Percentiles rank a stretch among this genome's conserved stretches.
Conservation (phyloP, 805 yeast genomes). For the Hanseniaspora singularis region DNA sequence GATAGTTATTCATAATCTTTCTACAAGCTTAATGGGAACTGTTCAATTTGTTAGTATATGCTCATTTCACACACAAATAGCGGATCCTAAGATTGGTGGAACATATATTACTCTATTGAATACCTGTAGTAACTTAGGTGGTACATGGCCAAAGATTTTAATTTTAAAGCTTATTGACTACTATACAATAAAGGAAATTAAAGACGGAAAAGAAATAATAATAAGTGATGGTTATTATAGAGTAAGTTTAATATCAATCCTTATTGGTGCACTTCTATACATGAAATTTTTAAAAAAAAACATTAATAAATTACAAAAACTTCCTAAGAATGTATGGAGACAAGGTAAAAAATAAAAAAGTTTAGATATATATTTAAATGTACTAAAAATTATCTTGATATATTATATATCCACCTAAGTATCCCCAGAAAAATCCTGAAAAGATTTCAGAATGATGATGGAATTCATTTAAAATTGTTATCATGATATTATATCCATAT, state of each 20-base stretch:
- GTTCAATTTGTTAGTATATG: slow-evolving; percentile 88
- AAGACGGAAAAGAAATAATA: slow-evolving; percentile 3
- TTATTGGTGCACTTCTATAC: slow-evolving; percentile 52
- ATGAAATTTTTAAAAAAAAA: slow-evolving; percentile 53
- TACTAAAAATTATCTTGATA: slow-evolving; percentile 25
- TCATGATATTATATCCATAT: slow-evolving; percentile 13
- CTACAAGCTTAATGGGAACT: slow-evolving; percentile 86
- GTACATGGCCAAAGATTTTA: slow-evolving; percentile 91
- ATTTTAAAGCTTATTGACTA: slow-evolving; percentile 69
- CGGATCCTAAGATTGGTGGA: slow-evolving; percentile 93
- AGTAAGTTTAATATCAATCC: slow-evolving; percentile 62
- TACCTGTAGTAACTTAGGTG: slow-evolving; percentile 86
- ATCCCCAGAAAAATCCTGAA: slow-evolving; percentile 23
- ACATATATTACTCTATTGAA: slow-evolving; percentile 95
- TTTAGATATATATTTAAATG: background rate
- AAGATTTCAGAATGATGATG: slow-evolving; percentile 21
- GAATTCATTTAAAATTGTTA: slow-evolving; percentile 9
- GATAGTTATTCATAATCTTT: slow-evolving; percentile 69
- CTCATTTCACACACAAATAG: slow-evolving; percentile 89
- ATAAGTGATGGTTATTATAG: slow-evolving; percentile 72
- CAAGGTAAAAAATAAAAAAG: background rate
- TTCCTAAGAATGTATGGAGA: slow-evolving; percentile 74
- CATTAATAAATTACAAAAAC: slow-evolving; percentile 50
- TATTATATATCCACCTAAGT: slow-evolving; percentile 17
- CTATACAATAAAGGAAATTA: slow-evolving; percentile 44